Conservation (phyloP, 164 flowering plant species). For the Stephania cephalantha region DNA sequence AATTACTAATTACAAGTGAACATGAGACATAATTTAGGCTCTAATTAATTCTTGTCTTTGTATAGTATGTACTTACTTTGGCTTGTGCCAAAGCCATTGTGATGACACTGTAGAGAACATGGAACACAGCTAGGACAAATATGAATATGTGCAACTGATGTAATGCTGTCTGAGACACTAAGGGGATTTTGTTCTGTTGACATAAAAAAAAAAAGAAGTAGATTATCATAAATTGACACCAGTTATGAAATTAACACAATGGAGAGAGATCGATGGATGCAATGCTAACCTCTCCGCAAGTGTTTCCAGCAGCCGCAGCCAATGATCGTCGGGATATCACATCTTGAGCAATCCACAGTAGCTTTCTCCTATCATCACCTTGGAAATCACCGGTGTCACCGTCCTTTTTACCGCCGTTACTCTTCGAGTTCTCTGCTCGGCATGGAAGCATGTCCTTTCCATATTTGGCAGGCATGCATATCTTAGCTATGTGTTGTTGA, state of each 20-base stretch:
- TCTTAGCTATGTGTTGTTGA: slow-evolving; percentile 28
- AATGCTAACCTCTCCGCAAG: slow-evolving; percentile 21
- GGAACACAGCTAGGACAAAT: slow-evolving; percentile 61
- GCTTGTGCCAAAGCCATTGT: slow-evolving; percentile 47
- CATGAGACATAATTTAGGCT: not conserved
- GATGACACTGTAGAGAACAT: slow-evolving; percentile 53
- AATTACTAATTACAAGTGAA: too few relatives aligned
- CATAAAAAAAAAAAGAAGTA: too few relatives aligned
- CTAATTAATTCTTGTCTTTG: not conserved
- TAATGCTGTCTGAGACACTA: slow-evolving; percentile 44
- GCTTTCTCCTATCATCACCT: slow-evolving; percentile 23
- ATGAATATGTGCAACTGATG: slow-evolving; percentile 67
- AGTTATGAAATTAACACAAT: not conserved
- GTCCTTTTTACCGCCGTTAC: not conserved
- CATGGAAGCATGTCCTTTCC: slow-evolving; percentile 59
- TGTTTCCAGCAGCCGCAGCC: slow-evolving; percentile 31
- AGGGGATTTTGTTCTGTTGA: slow-evolving; percentile 32
- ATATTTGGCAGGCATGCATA: slow-evolving; percentile 38
- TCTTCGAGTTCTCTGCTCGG: not conserved
- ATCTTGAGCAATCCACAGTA: slow-evolving; percentile 31
- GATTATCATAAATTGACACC: not conserved
- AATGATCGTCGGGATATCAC: slow-evolving; percentile 36
- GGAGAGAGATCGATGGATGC: not conserved
- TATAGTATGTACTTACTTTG: slow-evolving; percentile 34
- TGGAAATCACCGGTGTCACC: not conserved